Evolutionary conservation across 352 stramenopile genomes (phyloP), one percentile per base, ranked within the genome.

Genomic region (Peronosclerospora sorghi): DNA sequence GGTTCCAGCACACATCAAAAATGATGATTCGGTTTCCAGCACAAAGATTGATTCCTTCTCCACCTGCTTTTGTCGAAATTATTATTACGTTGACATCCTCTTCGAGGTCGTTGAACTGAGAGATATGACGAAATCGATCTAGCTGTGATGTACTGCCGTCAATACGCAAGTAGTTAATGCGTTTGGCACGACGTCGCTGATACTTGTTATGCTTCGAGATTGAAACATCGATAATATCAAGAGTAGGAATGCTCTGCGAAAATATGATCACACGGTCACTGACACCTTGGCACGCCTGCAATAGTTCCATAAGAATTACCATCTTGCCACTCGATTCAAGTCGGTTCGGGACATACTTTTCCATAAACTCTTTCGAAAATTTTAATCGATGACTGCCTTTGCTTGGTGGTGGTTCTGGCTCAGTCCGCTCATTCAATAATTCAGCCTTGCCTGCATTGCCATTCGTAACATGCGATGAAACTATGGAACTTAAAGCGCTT

Each of bases 1-100:
- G 85, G 34, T 96, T 96, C 85, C 85, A 96, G 37, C 83, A 95
- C 1, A 93, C 81, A 38, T 96, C 85, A 36, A 95, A 96, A 17
- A 96, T 92, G 19, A 96, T 74, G 32, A 96, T 85, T 29, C 85
- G 78, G 41, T 94, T 95, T 21, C 81, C 85, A 4, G 74, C 82
- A 24, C 78, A 88, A 45, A 96, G 45, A 49, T 96, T 96, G 13
- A 96, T 83, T 15, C 80, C 80, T 62, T 91, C 82, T 17, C 82
- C 82, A 4, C 82, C 82, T 30, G 82, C 82, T 54, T 90, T 90
- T 0, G 82, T 92, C 9, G 77, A 91, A 21, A 94, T 91, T 59
- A 94, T 73, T 17, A 94, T 91, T 37, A 91, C 18, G 40, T 92
- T 74, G 4, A 88, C 51, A 45, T 86, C 67, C 37, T 89, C 78